These are phyloP conservation scores for Venturia effusa DNA, from an alignment of 2,329 filamentous ascomycete genomes.

Conservation along the genomic window DNA sequence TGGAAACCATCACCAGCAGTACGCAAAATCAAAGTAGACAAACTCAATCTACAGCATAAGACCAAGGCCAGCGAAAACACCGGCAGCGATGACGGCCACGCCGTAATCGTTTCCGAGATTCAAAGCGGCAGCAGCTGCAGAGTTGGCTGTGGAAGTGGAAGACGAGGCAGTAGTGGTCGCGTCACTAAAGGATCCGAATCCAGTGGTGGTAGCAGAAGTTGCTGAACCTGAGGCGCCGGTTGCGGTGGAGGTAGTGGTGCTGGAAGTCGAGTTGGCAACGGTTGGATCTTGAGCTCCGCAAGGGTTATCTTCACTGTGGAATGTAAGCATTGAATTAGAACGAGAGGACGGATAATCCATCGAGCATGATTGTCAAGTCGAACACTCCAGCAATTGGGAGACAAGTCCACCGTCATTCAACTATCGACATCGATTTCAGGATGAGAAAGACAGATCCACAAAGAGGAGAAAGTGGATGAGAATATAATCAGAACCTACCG, in stretches of 20 bases:
- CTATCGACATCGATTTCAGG: not conserved
- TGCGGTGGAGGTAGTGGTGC: slow-evolving; percentile 33
- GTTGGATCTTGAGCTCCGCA: slow-evolving; percentile 61
- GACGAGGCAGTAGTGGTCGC: not conserved
- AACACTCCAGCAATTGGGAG: not conserved
- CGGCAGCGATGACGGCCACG: slow-evolving; percentile 8
- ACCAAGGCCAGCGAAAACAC: slow-evolving; percentile 12
- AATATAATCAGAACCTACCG: slow-evolving; percentile 21
- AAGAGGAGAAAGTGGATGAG: not conserved
- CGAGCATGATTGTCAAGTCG: not conserved
- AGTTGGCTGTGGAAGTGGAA: not conserved
- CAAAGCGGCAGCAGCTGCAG: not conserved
- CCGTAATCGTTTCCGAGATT: slow-evolving; percentile 11
- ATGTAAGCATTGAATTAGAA: not conserved
- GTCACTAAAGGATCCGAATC: slow-evolving; percentile 9
- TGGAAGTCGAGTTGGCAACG: slow-evolving; percentile 45
- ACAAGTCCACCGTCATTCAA: not conserved
- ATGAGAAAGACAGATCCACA: not conserved
- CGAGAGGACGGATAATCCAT: not conserved
- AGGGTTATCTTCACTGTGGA: slow-evolving; percentile 45
- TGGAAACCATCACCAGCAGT: not conserved
- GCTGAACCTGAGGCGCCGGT: slow-evolving; percentile 13
- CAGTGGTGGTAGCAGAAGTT: slow-evolving; percentile 1
- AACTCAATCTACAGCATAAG: slow-evolving; percentile 7
- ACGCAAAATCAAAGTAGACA: not conserved